Base-by-base conservation (phyloP, 352 stramenopile species). In the Globisporangium ultimum region DNA sequence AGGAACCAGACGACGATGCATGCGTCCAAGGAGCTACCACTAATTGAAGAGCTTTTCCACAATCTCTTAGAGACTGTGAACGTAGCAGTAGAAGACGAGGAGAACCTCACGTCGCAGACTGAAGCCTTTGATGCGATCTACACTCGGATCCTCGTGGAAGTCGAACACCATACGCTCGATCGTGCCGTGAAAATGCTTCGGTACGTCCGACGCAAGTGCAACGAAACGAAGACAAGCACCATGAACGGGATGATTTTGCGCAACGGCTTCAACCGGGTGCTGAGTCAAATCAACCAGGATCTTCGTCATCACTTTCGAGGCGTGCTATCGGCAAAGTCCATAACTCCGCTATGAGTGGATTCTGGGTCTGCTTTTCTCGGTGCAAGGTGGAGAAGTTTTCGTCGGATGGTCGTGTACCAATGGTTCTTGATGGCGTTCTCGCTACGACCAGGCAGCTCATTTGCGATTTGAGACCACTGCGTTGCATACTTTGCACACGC, bases 391-490 rank as follows among this genome's bases (percentile, higher is more conserved):
- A 74, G 38, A 34, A 71, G 50, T 9, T 68, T 63, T 28, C 42
- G 56, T 14, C 67, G 64, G 40, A 67, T 50, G 4, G 78, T 22
- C 4, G 60, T 57, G 48, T 85, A 64, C 75, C 79, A 93, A 36
- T 71, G 75, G 47, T 93, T 93, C 51, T 93, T 93, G 50, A 89
- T 74, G 1, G 72, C 68, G 45, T 89, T 91, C 11, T 79, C 73
- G 6, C 64, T 75, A 36, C 84, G 67, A 28, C 80, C 76, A 3
- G 75, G 71, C 14, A 93, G 67, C 1, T 65, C 45, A 17, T 72
- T 48, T 0, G 75, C 69, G 47, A 93, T 82, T 17, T 62, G 34
- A 8, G 61, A 58, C 83, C 83, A 92, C 20, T 83, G 68, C 0
- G 67, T 69, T 3, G 63, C 65, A 22, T 84, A 53, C 1, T 56